Evolutionary conservation across 768 basidiomycete genomes (phyloP).

Genomic region (Xerocomus potaroensis): DNA sequence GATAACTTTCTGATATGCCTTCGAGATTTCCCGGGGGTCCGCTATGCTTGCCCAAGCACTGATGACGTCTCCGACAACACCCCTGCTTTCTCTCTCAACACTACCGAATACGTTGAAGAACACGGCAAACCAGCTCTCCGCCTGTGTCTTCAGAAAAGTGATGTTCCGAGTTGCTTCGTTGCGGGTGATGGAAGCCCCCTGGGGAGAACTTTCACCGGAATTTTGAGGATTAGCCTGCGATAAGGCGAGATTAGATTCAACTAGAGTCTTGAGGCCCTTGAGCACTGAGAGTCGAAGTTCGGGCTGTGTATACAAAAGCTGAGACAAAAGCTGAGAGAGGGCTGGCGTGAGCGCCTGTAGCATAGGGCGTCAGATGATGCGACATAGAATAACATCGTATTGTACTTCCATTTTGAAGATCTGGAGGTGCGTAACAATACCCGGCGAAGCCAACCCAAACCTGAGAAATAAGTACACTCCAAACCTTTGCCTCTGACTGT

Average conservation of each 20-base stretch:
- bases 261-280: slow-evolving; percentile 72
- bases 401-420: slow-evolving; percentile 59
- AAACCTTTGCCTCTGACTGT: slow-evolving; percentile 87
- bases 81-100: slow-evolving; percentile 67
- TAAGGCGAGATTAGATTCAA: slow-evolving; percentile 71
- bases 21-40: slow-evolving; percentile 70
- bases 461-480: slow-evolving; percentile 90
- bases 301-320: slow-evolving; percentile 87
- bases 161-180: slow-evolving; percentile 65
- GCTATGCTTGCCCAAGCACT: slow-evolving; percentile 83
- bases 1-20: slow-evolving; percentile 76
- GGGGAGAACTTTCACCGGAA: slow-evolving; percentile 22
- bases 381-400: background rate
- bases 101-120: slow-evolving; percentile 96
- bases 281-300: slow-evolving; percentile 80
- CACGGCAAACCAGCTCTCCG: slow-evolving; percentile 91
- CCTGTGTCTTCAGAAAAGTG: slow-evolving; percentile 67
- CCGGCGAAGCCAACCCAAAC: slow-evolving; percentile 90
- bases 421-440: slow-evolving; percentile 80
- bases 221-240: slow-evolving; percentile 33
- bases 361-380: slow-evolving; percentile 2
- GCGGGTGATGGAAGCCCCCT: slow-evolving; percentile 40
- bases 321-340: slow-evolving; percentile 88
- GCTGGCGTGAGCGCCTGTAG: slow-evolving; percentile 63
- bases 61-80: slow-evolving; percentile 85